phyloP scores from a whole-genome alignment of 441 rosid species.

The Metrosideros polymorpha region DNA sequence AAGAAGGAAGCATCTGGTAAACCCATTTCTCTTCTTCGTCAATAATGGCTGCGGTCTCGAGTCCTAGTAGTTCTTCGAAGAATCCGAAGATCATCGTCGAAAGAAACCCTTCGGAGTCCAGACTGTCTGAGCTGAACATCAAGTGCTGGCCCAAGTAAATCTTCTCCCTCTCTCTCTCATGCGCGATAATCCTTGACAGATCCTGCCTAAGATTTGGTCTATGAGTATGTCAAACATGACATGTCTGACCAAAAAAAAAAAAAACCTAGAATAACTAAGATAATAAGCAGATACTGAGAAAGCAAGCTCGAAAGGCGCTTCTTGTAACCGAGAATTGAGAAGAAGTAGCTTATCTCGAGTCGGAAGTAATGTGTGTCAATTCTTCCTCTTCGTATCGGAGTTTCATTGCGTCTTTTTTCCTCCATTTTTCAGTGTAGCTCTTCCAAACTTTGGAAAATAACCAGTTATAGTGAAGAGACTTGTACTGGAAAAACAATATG shows the following conservation, averaged over 20 bases:
- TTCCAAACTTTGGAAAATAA: not conserved
- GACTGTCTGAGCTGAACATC: constrained; percentile 55
- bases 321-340: not conserved
- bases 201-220: not conserved
- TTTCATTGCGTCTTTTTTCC: not conserved
- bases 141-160: constrained; percentile 11
- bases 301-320: not conserved
- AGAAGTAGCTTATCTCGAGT: not conserved
- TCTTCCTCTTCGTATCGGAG: not conserved
- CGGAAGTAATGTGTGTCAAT: not conserved
- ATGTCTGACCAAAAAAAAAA: no score
- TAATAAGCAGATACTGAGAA: not conserved
- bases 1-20: not conserved
- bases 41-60: not conserved
- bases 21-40: not conserved
- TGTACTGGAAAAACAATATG: not conserved
- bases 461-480: not conserved
- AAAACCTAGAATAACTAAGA: not conserved
- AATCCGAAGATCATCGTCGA: constrained; percentile 49
- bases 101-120: constrained; percentile 54
- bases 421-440: not conserved
- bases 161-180: not conserved
- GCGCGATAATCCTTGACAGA: no score
- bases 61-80: not conserved
- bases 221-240: not conserved